Conservation (phyloP, 2,329 filamentous ascomycete species). For the Fusarium irregulare region DNA sequence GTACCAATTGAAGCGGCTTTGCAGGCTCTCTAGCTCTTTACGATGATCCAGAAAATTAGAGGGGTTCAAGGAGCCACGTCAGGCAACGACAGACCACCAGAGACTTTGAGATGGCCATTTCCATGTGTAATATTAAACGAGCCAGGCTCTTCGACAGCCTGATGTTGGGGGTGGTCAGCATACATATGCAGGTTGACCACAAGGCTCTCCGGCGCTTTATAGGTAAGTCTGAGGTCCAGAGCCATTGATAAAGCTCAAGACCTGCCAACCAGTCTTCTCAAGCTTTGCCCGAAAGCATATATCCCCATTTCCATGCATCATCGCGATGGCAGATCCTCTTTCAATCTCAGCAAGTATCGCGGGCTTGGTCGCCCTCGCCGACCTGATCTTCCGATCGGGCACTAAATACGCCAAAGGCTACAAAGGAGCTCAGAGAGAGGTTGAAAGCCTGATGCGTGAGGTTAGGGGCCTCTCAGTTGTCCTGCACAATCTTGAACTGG, state of each 20-base stretch:
- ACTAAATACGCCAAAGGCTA: background rate
- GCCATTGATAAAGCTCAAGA: fast-evolving
- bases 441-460: background rate
- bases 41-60: too few species aligned
- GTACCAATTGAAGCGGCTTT: too few species aligned
- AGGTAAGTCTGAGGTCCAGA: fast-evolving
- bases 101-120: background rate
- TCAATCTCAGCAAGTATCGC: background rate
- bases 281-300: fast-evolving
- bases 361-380: background rate
- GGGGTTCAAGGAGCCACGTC: too few species aligned
- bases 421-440: background rate
- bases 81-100: background rate
- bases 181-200: background rate
- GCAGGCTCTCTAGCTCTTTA: too few species aligned
- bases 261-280: too few species aligned
- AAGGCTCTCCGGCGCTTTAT: background rate
- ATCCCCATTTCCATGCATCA: background rate
- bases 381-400: background rate
- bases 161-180: background rate
- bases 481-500: background rate
- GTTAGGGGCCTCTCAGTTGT: background rate
- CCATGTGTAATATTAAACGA: too few species aligned
- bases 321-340: background rate
- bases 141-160: background rate